Evolutionary conservation across 78 protist genomes (phyloP).

Genomic region (Ministeria vibrans): DNA sequence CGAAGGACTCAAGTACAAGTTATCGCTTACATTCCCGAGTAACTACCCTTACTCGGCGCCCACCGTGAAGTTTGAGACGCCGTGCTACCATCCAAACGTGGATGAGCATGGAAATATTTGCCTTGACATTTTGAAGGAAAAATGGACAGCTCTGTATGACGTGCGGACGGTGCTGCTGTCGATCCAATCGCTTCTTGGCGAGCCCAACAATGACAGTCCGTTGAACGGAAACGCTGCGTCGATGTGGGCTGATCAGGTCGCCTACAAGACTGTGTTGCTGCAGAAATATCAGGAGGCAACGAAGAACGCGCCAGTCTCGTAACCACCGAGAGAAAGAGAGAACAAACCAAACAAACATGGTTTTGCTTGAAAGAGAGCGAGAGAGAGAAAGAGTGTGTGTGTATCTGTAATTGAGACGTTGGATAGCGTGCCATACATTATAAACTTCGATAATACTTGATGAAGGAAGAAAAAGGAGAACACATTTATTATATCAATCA

Average conservation of each 20-base stretch:
- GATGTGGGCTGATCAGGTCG: conserved; percentile 70
- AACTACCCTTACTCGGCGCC: conserved; percentile 85
- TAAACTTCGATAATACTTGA: too few relatives aligned
- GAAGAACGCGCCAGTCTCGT: too few relatives aligned
- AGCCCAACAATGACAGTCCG: conserved; percentile 90
- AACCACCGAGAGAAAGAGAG: too few relatives aligned
- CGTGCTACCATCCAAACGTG: conserved; percentile 90
- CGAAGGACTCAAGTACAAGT: conserved; percentile 63
- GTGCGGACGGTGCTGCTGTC: conserved; percentile 71
- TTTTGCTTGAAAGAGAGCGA: too few relatives aligned
- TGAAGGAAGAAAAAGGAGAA: too few relatives aligned
- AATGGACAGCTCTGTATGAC: conserved; percentile 85
- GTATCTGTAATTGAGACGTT: too few relatives aligned
- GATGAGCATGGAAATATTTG: conserved; percentile 81
- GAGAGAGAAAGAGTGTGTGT: too few relatives aligned
- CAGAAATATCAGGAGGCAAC: not conserved
- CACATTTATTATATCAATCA: too few relatives aligned
- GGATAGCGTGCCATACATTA: too few relatives aligned
- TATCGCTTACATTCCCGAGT: conserved; percentile 62
- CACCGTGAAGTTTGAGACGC: conserved; percentile 67
- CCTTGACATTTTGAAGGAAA: conserved; percentile 83
- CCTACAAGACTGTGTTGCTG: not conserved
- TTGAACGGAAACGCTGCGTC: conserved; percentile 81
- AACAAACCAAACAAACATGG: too few relatives aligned
- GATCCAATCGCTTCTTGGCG: conserved; percentile 74